phyloP scores from a whole-genome alignment of 2,329 filamentous ascomycete genomes.

The Conoideocrella luteorostrata region DNA sequence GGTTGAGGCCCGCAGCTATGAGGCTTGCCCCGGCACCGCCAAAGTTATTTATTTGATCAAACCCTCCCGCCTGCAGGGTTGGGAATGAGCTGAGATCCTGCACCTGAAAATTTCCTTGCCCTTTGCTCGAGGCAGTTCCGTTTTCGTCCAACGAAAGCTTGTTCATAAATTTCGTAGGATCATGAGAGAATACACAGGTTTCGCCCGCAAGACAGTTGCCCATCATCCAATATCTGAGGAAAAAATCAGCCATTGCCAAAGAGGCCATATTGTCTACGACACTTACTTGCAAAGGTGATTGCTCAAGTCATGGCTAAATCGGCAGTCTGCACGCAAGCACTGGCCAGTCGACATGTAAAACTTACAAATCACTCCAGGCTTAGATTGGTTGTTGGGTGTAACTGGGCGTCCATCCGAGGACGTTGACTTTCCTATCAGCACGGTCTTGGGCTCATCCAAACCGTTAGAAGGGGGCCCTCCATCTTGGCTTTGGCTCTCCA shows the following conservation, averaged over 20 bases:
- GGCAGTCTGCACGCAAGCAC: conserved; percentile 90
- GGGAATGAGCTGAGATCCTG: conserved; percentile 85
- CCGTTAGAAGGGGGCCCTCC: conserved; percentile 26
- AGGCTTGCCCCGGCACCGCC: conserved; percentile 43
- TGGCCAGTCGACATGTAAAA: conserved; percentile 95
- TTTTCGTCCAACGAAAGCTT: conserved; percentile 69
- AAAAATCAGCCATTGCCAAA: too few relatives aligned
- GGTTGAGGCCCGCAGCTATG: conserved; percentile 47
- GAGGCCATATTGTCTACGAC: not conserved
- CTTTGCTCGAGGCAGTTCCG: conserved; percentile 50
- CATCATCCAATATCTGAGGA: conserved; percentile 80
- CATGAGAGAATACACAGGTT: conserved; percentile 95
- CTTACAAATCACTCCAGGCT: conserved; percentile 88
- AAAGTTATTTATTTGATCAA: conserved; percentile 52
- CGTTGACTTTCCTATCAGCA: conserved; percentile 88
- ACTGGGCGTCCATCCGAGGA: conserved; percentile 65
- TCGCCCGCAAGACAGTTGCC: conserved; percentile 92
- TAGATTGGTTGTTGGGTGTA: conserved; percentile 70
- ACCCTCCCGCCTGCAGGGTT: conserved; percentile 55
- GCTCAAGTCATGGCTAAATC: conserved; percentile 93
- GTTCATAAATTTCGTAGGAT: conserved; percentile 79
- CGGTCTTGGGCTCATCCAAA: conserved; percentile 52
- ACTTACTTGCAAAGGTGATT: conserved; percentile 97
- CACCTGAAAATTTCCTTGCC: conserved; percentile 66
- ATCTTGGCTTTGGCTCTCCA: conserved; percentile 59